A percentile compares a stretch with the other conserved stretches of the same genome.
These are phyloP conservation scores for Penicillium canariense DNA, from an alignment of 495 filamentous ascomycete species.

Conservation along the genomic window DNA sequence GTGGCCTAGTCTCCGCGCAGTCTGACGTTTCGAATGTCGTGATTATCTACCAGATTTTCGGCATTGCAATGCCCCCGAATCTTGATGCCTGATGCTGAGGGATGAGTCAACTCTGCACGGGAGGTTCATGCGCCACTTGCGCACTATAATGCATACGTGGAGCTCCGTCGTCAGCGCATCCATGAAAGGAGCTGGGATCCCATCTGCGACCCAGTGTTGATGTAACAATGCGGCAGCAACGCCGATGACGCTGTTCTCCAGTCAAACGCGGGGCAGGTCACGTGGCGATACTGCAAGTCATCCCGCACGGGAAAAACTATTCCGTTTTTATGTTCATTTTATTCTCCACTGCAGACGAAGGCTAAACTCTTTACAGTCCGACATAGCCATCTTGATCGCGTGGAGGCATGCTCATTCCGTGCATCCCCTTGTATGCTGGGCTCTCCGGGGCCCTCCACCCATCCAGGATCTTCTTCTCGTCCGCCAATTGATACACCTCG, in stretches of 20 bases:
- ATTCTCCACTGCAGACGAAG: too few relatives aligned
- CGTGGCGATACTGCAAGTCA: slow-evolving; percentile 16
- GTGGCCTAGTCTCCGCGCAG: slow-evolving; percentile 1
- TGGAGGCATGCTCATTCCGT: slow-evolving; percentile 57
- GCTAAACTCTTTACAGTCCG: slow-evolving; percentile 27
- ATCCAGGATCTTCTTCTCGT: slow-evolving; percentile 43
- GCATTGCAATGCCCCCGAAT: not conserved
- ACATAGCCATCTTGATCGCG: slow-evolving; percentile 32
- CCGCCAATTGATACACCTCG: slow-evolving; percentile 61
- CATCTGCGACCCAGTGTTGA: slow-evolving; percentile 7
- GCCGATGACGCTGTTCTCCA: slow-evolving; percentile 21
- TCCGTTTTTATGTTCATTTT: too few relatives aligned
- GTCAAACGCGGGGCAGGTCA: slow-evolving; percentile 27
- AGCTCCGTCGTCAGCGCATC: too few relatives aligned
- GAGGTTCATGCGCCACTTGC: not conserved
- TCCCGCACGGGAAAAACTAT: too few relatives aligned
- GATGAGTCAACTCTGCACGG: not conserved
- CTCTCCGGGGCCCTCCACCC: slow-evolving; percentile 60
- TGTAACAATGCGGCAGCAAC: slow-evolving; percentile 20
- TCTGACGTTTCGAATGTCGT: slow-evolving; percentile 11
- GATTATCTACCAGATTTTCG: slow-evolving; percentile 3
- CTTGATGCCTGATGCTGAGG: slow-evolving; percentile 1
- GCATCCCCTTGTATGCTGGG: slow-evolving; percentile 61
- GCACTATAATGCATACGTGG: not conserved
- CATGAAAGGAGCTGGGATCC: too few relatives aligned